These are phyloP conservation scores for Anthostomella pinea DNA, from an alignment of 2,329 filamentous ascomycete genomes.

Conservation along the genomic window DNA sequence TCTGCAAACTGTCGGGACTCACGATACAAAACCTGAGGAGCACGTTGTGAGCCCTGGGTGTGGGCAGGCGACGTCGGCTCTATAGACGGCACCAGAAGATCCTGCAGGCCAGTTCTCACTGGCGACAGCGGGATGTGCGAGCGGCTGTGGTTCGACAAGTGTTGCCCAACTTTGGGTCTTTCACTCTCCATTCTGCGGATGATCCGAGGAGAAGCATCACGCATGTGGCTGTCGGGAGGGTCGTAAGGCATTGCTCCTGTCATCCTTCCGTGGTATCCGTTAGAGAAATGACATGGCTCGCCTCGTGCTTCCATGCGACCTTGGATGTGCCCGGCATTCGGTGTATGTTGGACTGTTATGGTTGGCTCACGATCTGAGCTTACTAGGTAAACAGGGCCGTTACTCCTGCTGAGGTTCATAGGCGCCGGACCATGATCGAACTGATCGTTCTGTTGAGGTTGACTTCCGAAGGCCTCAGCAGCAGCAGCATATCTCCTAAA, in stretches of 20 bases:
- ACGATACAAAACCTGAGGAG: constrained; percentile 14
- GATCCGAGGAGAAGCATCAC: constrained; percentile 17
- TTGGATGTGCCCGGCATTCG: constrained; percentile 10
- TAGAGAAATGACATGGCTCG: constrained; percentile 8
- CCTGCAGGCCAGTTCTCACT: constrained; percentile 28
- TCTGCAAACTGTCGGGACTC: constrained; percentile 20
- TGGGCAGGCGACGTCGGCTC: constrained; percentile 29
- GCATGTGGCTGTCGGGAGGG: constrained; percentile 9
- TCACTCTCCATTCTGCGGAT: constrained; percentile 23
- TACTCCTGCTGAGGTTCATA: constrained; percentile 20
- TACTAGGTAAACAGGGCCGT: constrained; percentile 12
- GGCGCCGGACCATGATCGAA: constrained; percentile 13
- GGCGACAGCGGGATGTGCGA: constrained; percentile 23
- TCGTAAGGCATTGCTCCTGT: constrained; percentile 5
- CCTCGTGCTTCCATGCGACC: constrained; percentile 12
- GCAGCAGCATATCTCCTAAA: constrained; percentile 35
- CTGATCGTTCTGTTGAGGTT: constrained; percentile 13
- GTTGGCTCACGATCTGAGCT: constrained; percentile 15
- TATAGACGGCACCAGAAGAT: constrained; percentile 32
- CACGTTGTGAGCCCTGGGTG: constrained; percentile 9
- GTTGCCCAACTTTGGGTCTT: constrained; percentile 33
- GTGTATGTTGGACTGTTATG: constrained; percentile 10
- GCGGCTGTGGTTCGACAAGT: constrained; percentile 10
- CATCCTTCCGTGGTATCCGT: constrained; percentile 7
- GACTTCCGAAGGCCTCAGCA: constrained; percentile 29